Evolutionary conservation across 1,139 yeast species (phyloP).

Genomic region (Debaryomycetaceae sp.): DNA sequence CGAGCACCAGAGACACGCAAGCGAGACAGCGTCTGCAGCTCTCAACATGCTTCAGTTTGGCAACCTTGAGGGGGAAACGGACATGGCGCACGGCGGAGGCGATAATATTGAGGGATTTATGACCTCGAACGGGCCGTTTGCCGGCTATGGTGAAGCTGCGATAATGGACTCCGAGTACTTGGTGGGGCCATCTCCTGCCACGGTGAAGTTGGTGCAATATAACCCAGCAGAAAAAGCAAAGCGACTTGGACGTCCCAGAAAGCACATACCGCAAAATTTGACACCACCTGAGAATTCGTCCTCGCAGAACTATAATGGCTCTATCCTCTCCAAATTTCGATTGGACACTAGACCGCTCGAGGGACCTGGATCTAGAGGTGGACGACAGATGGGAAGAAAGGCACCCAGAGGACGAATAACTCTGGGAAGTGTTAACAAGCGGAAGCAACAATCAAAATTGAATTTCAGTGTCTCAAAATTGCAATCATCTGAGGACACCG

Average conservation of each 20-base stretch:
- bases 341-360: conserved; percentile 36
- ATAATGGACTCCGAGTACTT: conserved; percentile 1
- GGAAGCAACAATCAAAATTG: conserved; percentile 17
- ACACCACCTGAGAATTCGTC: conserved; percentile 26
- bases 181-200: neutral
- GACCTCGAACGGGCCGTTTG: conserved; percentile 1
- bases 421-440: conserved; percentile 16
- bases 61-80: conserved; percentile 2
- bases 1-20: conserved; percentile 5
- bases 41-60: conserved; percentile 16
- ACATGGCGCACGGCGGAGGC: conserved; percentile 2
- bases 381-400: conserved; percentile 19
- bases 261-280: conserved; percentile 17
- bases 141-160: conserved; percentile 1
- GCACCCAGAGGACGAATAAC: conserved; percentile 29
- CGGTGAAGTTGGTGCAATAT: conserved; percentile 29
- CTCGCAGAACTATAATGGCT: conserved; percentile 26
- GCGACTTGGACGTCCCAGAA: conserved; percentile 37
- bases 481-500: neutral
- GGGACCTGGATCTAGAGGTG: conserved; percentile 48
- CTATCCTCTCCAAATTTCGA: conserved; percentile 35
- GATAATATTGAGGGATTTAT: conserved; percentile 1
- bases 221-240: conserved; percentile 28
- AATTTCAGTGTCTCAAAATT: conserved; percentile 5
- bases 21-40: conserved; percentile 15